Base-by-base conservation (phyloP, 2,329 filamentous ascomycete species). In the Aspergillus sojae region DNA sequence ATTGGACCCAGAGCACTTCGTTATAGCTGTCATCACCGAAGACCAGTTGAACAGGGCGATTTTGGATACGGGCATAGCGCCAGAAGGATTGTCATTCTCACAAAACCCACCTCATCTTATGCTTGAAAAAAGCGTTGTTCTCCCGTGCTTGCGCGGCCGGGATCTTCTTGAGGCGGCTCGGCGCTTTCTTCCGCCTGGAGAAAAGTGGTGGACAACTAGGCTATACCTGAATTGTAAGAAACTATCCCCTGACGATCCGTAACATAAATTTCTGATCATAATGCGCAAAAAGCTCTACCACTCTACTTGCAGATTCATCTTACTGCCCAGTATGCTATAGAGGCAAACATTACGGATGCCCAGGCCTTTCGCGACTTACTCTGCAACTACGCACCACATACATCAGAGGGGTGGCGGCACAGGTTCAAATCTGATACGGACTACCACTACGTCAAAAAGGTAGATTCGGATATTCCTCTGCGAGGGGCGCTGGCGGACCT, bases 401-500 rank as follows among this genome's bases (percentile, higher is more conserved):
- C 50, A 34, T 30, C 50, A 54, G 28, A 54, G 32, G 50, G 28
- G 26, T 54, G 50, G 50, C 50, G 50, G 28, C 28, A 28, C 26
- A 30, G 14, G 30, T 54, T 54, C 50, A 28, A 54, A 54, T 54
- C 50, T 34, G 50, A 30, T 10, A 54, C 50, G 50, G 50, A 54
- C 50, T 54, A 32, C 32, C 50, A 54, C 50, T 54, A 54, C n/a
- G 50, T 54, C 28, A 54, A 34, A 54, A 54, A 56, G 53, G 32
- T 23, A 56, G 32, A 32, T 56, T 56, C 53, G 36, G 41, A 56
- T 43, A 43, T 43, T 43, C 41, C 41, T 43, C 41, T 43, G 41
- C 41, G 41, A 43, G 41, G 41, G 41, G 41, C 41, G 41, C 41
- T 43, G 19, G 41, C 41, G 41, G 41, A 39, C 53, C 16, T 56